Conservation (phyloP, 495 filamentous ascomycete species). For the Penicillium longicatenatum region DNA sequence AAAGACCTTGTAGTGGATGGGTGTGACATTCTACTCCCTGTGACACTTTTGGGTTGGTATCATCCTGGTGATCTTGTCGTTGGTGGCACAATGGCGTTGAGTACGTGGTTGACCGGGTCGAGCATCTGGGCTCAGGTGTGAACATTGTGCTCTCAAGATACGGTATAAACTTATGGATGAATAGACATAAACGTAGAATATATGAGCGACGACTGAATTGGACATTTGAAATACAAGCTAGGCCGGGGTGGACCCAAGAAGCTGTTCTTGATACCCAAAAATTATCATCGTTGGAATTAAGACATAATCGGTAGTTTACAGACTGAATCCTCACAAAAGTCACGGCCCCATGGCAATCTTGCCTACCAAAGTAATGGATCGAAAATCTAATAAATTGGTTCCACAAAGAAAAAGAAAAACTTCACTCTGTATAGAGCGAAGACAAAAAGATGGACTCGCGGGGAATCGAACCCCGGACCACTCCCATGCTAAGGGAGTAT, state of each 20-base stretch:
- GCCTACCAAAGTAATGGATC: no score
- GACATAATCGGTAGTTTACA: no score
- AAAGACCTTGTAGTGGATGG: slow-evolving; percentile 51
- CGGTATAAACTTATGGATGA: neutral
- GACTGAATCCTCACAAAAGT: neutral
- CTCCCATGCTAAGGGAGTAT: slow-evolving; percentile 51
- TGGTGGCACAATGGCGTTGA: slow-evolving; percentile 55
- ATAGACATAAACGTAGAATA: neutral
- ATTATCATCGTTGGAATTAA: no score
- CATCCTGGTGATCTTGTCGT: slow-evolving; percentile 44
- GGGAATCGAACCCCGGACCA: slow-evolving; percentile 62
- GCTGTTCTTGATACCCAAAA: no score
- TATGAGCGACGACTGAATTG: no score
- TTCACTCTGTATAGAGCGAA: no score
- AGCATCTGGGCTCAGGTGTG: slow-evolving; percentile 54
- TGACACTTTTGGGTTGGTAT: slow-evolving; percentile 57
- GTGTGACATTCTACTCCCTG: slow-evolving; percentile 60
- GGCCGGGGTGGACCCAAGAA: no score
- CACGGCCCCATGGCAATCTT: no score
- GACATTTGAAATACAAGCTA: no score
- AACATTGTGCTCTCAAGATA: neutral
- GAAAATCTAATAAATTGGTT: no score
- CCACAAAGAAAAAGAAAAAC: neutral
- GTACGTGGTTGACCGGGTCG: slow-evolving; percentile 55
- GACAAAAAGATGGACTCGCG: slow-evolving; percentile 46